These are phyloP conservation scores for Piper longum DNA, from an alignment of 164 flowering plant genomes.

Conservation along the genomic window DNA sequence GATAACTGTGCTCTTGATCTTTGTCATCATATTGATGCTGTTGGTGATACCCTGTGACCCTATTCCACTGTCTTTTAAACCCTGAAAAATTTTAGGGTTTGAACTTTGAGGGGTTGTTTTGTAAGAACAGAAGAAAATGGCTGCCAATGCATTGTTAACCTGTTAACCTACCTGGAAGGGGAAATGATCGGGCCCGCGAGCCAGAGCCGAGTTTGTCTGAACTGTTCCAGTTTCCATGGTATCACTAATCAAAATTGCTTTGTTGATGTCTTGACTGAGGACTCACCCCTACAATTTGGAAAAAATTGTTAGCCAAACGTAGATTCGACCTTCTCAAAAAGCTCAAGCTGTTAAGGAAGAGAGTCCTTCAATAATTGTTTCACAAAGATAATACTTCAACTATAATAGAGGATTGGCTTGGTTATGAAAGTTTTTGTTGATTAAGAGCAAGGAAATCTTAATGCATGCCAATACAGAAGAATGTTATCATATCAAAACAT, in stretches of 20 bases:
- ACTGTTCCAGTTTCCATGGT: constrained; percentile 98
- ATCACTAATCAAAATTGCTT: constrained; percentile 88
- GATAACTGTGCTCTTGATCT: constrained; percentile 84
- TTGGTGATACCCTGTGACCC: constrained; percentile 97
- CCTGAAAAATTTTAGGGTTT: constrained; percentile 29
- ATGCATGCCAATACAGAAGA: too few species aligned
- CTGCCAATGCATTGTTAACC: background rate
- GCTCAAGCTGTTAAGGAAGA: too few species aligned
- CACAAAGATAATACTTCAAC: too few species aligned
- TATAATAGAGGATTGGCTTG: too few species aligned
- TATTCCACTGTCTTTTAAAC: constrained; percentile 89
- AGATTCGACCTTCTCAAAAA: background rate
- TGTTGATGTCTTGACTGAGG: constrained; percentile 92
- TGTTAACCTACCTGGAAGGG: constrained; percentile 71
- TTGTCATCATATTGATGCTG: constrained; percentile 95
- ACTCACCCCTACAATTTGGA: constrained; percentile 56
- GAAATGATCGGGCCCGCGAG: constrained; percentile 98
- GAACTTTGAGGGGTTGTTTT: too few species aligned
- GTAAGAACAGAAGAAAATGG: background rate
- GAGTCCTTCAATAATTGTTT: too few species aligned
- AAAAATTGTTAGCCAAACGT: background rate
- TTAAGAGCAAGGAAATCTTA: too few species aligned
- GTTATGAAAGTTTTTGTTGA: too few species aligned
- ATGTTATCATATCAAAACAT: too few species aligned
- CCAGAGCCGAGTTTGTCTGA: constrained; percentile 97